Base-by-base conservation (phyloP, 225 moss, liverwort and hornwort species). In the Climacium dendroides region DNA sequence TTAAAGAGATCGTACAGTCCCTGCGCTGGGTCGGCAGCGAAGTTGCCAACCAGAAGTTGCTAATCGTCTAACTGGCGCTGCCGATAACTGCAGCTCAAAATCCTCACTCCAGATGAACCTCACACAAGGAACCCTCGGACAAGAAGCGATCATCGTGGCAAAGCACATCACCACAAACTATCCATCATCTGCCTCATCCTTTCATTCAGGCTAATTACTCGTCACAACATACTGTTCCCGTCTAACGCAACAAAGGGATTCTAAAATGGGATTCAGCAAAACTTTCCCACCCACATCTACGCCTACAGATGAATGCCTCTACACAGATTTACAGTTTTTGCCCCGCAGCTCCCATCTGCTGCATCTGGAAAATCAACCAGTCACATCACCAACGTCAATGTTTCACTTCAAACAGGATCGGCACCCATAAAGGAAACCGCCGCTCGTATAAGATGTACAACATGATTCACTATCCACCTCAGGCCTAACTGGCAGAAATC, bases 261-360 rank as follows among this genome's bases (percentile, higher is more conserved):
- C 89, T 91, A 59, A 54, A 81, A 80, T 76, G 85, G 74, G 45
- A 52, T 73, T 80, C 45, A 75, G 63, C 69, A 80, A 83, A 85
- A 78, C 85, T 79, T 81, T 81, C 86, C 64, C 48, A 79, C 79
- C 82, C 87, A 90, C 72, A 53, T 78, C 91, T 91, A 88, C 81
- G 84, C 82, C 86, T 92, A 89, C 48, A 64, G 66, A 89, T 90
- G 59, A 89, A 89, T 92, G 89, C 92, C 86, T 92, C 86, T 87
- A 90, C 92, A 93, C 86, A 92, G 80, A 93, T 93, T 95, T 93
- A 97, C 94, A 95, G 80, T 93, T 95, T 94, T 73, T 90, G 89
- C 66, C 96, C 94, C 24, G 86, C 91, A 78, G 90, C 93, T 87
- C 93, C 88, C 87, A 93, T 87, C 87, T 92, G 93, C 45, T 94